Conservation (phyloP, 2,329 filamentous ascomycete genomes). For the Monascus ruber region DNA sequence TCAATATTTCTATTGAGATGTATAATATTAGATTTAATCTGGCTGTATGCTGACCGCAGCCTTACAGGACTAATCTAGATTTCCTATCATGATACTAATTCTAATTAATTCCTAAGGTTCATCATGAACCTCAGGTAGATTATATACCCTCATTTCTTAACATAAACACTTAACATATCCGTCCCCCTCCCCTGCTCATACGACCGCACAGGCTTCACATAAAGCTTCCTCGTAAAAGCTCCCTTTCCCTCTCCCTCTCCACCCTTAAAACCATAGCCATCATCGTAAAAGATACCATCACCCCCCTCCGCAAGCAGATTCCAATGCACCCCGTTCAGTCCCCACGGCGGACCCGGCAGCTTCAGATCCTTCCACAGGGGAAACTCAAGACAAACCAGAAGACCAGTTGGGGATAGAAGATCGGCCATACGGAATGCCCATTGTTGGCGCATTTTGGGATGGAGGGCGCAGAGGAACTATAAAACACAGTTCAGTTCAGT, state of each 20-base stretch:
- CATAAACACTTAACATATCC: conserved; percentile 25
- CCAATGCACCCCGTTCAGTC: conserved; percentile 26
- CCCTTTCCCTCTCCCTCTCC: conserved; percentile 1
- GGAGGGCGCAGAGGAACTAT: conserved; percentile 53
- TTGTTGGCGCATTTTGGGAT: conserved; percentile 38
- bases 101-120: too few relatives aligned
- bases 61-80: too few relatives aligned
- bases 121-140: too few relatives aligned
- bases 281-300: conserved; percentile 10
- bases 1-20: too few relatives aligned
- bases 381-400: conserved; percentile 43
- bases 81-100: too few relatives aligned
- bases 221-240: conserved; percentile 16
- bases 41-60: too few relatives aligned
- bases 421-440: conserved; percentile 45
- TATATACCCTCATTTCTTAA: not conserved
- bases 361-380: conserved; percentile 28
- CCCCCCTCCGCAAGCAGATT: conserved; percentile 19
- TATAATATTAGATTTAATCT: too few relatives aligned
- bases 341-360: conserved; percentile 29
- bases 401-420: conserved; percentile 40
- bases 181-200: conserved; percentile 22
- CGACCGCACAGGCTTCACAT: conserved; percentile 21
- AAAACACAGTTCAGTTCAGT: too few relatives aligned
- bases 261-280: conserved; percentile 2